Conservation (phyloP, 2,329 filamentous ascomycete genomes). For the Arthroderma uncinatum region DNA sequence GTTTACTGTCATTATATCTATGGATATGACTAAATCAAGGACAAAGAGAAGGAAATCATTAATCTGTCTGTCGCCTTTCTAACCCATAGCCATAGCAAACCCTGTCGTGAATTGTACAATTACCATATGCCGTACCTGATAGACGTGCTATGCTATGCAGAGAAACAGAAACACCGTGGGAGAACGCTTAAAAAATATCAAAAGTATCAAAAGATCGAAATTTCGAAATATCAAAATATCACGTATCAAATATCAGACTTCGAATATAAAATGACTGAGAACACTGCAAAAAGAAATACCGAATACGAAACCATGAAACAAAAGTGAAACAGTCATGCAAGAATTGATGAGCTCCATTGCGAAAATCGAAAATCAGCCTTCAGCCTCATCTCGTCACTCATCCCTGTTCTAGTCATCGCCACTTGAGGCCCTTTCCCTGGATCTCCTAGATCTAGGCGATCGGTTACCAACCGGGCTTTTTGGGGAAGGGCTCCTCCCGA, state of each 20-base stretch:
- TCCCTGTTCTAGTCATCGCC: not conserved
- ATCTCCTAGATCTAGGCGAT: not conserved
- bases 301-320: not conserved
- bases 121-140: not conserved
- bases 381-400: not conserved
- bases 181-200: not conserved
- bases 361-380: not conserved
- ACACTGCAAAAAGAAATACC: not conserved
- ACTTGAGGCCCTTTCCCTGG: not conserved
- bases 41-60: not conserved
- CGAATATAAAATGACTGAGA: not conserved
- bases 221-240: not conserved
- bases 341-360: not conserved
- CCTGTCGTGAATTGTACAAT: conserved; percentile 6
- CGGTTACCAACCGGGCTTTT: not conserved
- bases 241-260: not conserved
- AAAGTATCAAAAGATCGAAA: not conserved
- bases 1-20: too few species aligned
- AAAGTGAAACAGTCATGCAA: not conserved
- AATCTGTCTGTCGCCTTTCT: not conserved
- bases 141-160: conserved; percentile 2
- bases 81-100: conserved; percentile 1
- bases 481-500: not conserved
- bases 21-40: not conserved
- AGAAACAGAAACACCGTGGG: not conserved